Evolutionary conservation across 1,284 basidiomycete species (phyloP).

Genomic region (Cryptococcus sp.): DNA sequence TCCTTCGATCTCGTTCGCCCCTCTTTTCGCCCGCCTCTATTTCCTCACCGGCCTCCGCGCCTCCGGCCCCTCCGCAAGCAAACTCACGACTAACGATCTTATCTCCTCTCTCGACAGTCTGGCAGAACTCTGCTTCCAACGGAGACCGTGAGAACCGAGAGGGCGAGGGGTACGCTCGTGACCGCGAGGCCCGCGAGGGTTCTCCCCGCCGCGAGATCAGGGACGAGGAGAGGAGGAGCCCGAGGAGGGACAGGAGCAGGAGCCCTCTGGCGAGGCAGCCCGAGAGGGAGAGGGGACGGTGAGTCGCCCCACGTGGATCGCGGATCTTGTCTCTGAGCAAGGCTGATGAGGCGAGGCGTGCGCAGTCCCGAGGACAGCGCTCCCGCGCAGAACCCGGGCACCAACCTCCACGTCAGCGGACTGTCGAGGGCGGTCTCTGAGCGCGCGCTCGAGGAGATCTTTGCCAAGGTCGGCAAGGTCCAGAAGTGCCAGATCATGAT

Average conservation of each 20-base stretch:
- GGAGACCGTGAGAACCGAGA: neutral
- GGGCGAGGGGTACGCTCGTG: neutral
- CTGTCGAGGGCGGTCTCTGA: slow-evolving; percentile 76
- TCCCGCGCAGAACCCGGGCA: slow-evolving; percentile 70
- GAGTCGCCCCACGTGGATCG: slow-evolving; percentile 8
- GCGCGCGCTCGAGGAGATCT: slow-evolving; percentile 79
- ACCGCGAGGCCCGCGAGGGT: slow-evolving; percentile 18
- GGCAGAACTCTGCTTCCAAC: slow-evolving; percentile 35
- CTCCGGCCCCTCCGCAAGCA: slow-evolving; percentile 1
- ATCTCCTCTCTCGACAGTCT: slow-evolving; percentile 27
- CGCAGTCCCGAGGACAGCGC: slow-evolving; percentile 5
- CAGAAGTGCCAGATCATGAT: slow-evolving; percentile 86
- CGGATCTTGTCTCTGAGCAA: neutral
- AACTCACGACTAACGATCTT: slow-evolving; percentile 12
- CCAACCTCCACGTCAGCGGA: slow-evolving; percentile 93
- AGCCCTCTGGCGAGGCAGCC: slow-evolving; percentile 22
- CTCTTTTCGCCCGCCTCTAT: neutral
- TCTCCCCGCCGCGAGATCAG: slow-evolving; percentile 29
- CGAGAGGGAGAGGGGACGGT: slow-evolving; percentile 32
- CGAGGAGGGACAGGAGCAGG: slow-evolving; percentile 30
- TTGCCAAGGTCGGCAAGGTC: slow-evolving; percentile 81
- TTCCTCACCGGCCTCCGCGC: neutral
- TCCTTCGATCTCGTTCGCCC: neutral
- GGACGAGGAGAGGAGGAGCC: slow-evolving; percentile 18
- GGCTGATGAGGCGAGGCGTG: neutral